Base-by-base conservation (phyloP, 139 green algal species). In the Coccomyxa sp. region DNA sequence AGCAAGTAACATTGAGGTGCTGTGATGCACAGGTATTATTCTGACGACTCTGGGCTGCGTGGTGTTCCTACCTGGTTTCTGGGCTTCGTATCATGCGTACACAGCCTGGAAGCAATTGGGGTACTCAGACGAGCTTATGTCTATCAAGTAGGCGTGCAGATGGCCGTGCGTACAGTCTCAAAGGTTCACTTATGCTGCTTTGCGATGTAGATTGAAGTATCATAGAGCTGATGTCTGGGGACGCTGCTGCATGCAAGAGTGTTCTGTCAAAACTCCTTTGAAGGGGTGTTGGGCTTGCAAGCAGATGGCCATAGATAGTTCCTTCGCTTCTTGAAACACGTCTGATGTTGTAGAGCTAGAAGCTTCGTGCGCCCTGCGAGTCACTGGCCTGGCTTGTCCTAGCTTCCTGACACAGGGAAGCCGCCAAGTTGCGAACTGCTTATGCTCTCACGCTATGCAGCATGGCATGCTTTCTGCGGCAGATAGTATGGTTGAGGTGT, bases 61-160 rank as follows among this genome's bases (percentile, higher is more conserved):
- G 22, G 50, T 64, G 5, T 64, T 64, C 27, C 50, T 64, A 22
- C 50, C 50, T 64, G 50, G 50, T 2, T 7, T 64, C 22, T 18
- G 22, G 50, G 22, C 22, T 64, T 64, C 50, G 22, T 64, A 22
- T 18, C 22, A 22, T 64, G 50, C 50, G 2, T 64, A 31, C 5
- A 18, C 18, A 64, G 22, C 50, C 22, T 64, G 50, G 50, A 18
- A 7, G 27, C 50, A 22, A 64, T 6, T 31, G 27, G 50, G 50
- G 18, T 64, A 64, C 50, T 64, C 50, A 31, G 50, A 64, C 2
- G 50, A 64, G 5, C 27, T 64, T 22, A 64, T 18, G 5, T 18
- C 50, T 64, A 64, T 64, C 22, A 64, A 64, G 50, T 64, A 64
- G 50, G n/a, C n/a, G n/a, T n/a, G n/a, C n/a, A n/a, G n/a, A n/a